phyloP scores from a whole-genome alignment of 306 rosid genomes.

The Heteromeles arbutifolia region DNA sequence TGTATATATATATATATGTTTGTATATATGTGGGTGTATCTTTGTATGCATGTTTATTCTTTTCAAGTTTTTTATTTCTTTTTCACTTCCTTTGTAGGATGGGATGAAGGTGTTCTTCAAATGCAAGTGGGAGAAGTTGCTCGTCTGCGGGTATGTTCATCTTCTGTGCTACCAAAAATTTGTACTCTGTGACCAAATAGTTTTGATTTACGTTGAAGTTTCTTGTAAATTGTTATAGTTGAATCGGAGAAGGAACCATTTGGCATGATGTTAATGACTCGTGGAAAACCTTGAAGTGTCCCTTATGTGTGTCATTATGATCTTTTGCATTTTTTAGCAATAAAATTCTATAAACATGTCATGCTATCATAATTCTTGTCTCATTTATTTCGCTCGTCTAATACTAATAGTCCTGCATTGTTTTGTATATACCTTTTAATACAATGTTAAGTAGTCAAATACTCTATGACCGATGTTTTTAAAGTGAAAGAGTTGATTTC shows the following conservation, averaged over 20 bases:
- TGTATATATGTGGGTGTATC: neutral
- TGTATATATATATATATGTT: neutral
- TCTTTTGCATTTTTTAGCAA: neutral
- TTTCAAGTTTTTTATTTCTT: neutral
- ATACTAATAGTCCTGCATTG: neutral
- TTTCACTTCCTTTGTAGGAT: constrained; percentile 37
- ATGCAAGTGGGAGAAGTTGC: constrained; percentile 97
- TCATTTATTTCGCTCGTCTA: neutral
- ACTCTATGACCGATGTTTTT: neutral
- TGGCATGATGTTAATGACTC: neutral
- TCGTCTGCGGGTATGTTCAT: constrained; percentile 73
- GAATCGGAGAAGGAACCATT: neutral
- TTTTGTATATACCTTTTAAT: neutral
- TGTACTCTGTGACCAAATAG: neutral
- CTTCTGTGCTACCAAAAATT: neutral
- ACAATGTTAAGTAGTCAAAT: neutral
- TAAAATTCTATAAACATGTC: neutral
- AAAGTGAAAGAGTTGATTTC: neutral
- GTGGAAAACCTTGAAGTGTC: neutral
- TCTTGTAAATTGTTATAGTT: neutral
- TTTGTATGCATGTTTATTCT: neutral
- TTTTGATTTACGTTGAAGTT: neutral
- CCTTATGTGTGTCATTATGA: neutral
- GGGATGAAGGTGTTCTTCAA: constrained; percentile 94
- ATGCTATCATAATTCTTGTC: neutral